phyloP scores from a whole-genome alignment of 2,329 filamentous ascomycete genomes.

The Erysiphe pulchra region DNA sequence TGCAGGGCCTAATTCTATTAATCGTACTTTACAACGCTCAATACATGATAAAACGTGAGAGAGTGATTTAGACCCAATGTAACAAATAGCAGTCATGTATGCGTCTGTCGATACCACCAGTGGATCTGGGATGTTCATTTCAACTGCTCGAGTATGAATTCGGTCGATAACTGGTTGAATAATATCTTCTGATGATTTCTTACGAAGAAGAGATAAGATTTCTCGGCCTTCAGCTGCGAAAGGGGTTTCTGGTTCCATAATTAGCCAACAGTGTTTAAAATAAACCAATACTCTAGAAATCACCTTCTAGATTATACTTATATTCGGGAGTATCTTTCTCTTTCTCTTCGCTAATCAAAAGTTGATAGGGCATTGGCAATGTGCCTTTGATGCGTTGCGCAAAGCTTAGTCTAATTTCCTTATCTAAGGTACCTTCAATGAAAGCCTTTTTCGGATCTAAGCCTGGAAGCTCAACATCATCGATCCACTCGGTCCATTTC shows the following conservation, averaged over 20 bases:
- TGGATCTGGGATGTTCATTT: constrained; percentile 43
- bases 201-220: constrained; percentile 51
- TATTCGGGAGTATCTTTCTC: constrained; percentile 93
- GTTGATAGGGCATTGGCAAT: constrained; percentile 58
- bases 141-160: constrained; percentile 56
- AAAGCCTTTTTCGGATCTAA: constrained; percentile 82
- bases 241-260: constrained; percentile 31
- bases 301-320: constrained; percentile 59
- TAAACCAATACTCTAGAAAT: constrained; percentile 13
- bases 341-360: constrained; percentile 60
- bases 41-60: constrained; percentile 91
- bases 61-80: constrained; percentile 80
- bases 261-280: constrained; percentile 3
- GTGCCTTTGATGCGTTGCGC: constrained; percentile 90
- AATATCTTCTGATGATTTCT: constrained; percentile 66
- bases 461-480: constrained; percentile 52
- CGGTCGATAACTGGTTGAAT: constrained; percentile 57
- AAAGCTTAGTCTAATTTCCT: constrained; percentile 90
- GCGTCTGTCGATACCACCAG: constrained; percentile 75
- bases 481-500: constrained; percentile 97
- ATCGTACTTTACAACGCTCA: constrained; percentile 74
- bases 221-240: constrained; percentile 70
- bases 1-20: constrained; percentile 51
- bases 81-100: constrained; percentile 82
- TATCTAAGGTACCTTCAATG: constrained; percentile 72